Evolutionary conservation across 371 early-diverging fungal genomes (phyloP).

Genomic region (Rhizopus arrhizus): DNA sequence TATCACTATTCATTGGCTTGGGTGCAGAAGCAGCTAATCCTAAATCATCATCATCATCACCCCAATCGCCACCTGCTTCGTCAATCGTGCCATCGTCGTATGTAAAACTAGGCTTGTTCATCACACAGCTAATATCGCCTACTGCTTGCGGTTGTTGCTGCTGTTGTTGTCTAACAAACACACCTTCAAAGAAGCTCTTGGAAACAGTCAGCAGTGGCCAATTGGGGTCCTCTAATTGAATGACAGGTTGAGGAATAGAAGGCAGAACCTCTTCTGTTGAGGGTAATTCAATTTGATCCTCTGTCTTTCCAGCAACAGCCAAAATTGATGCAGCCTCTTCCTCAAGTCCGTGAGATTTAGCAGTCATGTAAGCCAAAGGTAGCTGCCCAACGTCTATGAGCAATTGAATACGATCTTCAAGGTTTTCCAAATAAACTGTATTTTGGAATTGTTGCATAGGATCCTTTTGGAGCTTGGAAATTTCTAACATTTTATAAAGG

Average conservation of each 20-base stretch:
- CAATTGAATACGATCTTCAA: constrained; percentile 80
- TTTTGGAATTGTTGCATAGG: constrained; percentile 87
- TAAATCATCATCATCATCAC: constrained; percentile 60
- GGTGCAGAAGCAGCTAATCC: constrained; percentile 25
- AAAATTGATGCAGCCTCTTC: constrained; percentile 85
- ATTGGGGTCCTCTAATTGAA: constrained; percentile 73
- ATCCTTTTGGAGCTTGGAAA: constrained; percentile 83
- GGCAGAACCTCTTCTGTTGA: constrained; percentile 50
- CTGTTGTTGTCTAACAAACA: constrained; percentile 45
- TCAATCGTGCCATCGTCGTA: constrained; percentile 57
- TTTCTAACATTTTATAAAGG: constrained; percentile 88
- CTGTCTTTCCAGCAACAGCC: constrained; percentile 65
- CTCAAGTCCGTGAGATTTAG: constrained; percentile 82
- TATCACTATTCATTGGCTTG: constrained; percentile 3
- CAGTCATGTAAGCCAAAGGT: constrained; percentile 90
- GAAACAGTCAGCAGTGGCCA: constrained; percentile 87
- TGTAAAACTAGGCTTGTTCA: constrained; percentile 45
- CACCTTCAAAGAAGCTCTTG: constrained; percentile 68
- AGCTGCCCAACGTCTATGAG: constrained; percentile 84
- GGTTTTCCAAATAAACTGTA: constrained; percentile 84
- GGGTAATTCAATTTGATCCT: constrained; percentile 64
- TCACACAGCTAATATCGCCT: constrained; percentile 33
- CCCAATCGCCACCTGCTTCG: constrained; percentile 75
- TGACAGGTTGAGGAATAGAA: constrained; percentile 67
- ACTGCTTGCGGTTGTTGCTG: constrained; percentile 27